phyloP scores from a whole-genome alignment of 2,329 filamentous ascomycete genomes.

The Cladosporium sp. region DNA sequence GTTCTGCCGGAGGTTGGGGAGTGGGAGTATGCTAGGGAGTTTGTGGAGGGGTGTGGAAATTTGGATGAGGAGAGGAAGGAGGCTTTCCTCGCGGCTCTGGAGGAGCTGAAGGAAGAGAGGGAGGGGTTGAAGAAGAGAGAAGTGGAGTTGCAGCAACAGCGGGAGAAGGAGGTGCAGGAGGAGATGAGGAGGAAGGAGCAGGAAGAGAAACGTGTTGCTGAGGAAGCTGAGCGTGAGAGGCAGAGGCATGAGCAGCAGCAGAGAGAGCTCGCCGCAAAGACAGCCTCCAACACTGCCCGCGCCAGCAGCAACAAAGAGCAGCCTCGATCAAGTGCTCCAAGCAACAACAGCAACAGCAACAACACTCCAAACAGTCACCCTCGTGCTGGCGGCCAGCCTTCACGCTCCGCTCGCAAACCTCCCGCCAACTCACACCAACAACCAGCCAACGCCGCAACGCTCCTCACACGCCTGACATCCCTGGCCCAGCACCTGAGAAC shows the following conservation, averaged over 20 bases:
- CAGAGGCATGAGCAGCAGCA: conserved; percentile 31
- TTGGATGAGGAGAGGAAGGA: conserved; percentile 61
- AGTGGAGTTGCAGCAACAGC: conserved; percentile 56
- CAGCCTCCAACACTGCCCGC: conserved; percentile 16
- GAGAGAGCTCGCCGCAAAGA: conserved; percentile 21
- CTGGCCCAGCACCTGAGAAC: conserved; percentile 1
- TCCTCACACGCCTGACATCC: conserved; percentile 9
- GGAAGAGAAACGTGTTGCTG: conserved; percentile 25
- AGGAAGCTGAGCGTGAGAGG: conserved; percentile 18
- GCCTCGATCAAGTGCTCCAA: conserved; percentile 31
- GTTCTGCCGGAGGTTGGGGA: conserved; percentile 90
- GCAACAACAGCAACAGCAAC: conserved; percentile 9
- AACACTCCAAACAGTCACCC: conserved; percentile 34
- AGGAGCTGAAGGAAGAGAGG: conserved; percentile 51
- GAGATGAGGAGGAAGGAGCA: conserved; percentile 34
- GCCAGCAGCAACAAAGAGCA: conserved; percentile 40
- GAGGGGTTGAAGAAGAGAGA: conserved; percentile 62
- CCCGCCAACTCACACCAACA: neutral
- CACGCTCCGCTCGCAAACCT: conserved; percentile 5
- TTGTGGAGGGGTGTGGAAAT: conserved; percentile 79
- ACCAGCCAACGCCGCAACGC: conserved; percentile 5
- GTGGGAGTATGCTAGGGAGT: conserved; percentile 92
- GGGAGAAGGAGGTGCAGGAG: conserved; percentile 45
- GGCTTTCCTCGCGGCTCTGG: conserved; percentile 38
- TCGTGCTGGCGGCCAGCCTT: neutral